Evolutionary conservation across 345 rosid genomes (phyloP), one percentile per base, ranked within the genome.

Genomic region (Dimocarpus longan): DNA sequence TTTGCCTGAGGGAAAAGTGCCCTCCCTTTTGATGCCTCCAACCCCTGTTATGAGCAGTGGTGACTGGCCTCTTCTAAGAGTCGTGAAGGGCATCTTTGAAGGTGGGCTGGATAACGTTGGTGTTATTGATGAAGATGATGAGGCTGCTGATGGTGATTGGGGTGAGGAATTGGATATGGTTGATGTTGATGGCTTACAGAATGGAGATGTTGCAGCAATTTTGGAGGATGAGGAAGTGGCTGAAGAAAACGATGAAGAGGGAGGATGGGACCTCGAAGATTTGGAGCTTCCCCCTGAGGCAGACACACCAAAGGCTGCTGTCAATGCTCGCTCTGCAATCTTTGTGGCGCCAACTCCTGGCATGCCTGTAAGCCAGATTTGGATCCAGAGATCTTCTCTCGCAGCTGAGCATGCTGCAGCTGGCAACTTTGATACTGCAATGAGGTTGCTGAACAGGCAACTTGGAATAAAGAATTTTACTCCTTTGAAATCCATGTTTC

Each of bases 61-160:
- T 85, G 99, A 95, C 85, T 95, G 99, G 99, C 98, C 99, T 7
- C 94, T 95, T 78, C 86, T 95, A 48, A 89, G 99, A 86, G 99
- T 93, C 73, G 82, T 92, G 92, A 91, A 87, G 88, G 99, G 99
- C 57, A 89, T 95, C 76, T 95, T 95, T 78, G 97, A 95, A 83
- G 98, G 97, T 65, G 98, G 97, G 56, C 84, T 92, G 74, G 97
- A 95, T 78, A 88, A 79, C 65, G 70, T 76, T 69, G 89, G 82
- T 72, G 90, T 79, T 63, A 92, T 50, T 24, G 92, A 86, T 57
- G 99, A 91, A 74, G 95, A 92, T 4, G 97, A 91, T 12, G 98
- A 92, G 80, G 94, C 74, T 74, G 94, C 22, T 62, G 91, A 85
- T 13, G 99, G 91, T 56, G 91, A 88, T 64, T 95, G 99, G 99